Evolutionary conservation across 306 rosid genomes (phyloP).

Genomic region (Rosa lucieae): DNA sequence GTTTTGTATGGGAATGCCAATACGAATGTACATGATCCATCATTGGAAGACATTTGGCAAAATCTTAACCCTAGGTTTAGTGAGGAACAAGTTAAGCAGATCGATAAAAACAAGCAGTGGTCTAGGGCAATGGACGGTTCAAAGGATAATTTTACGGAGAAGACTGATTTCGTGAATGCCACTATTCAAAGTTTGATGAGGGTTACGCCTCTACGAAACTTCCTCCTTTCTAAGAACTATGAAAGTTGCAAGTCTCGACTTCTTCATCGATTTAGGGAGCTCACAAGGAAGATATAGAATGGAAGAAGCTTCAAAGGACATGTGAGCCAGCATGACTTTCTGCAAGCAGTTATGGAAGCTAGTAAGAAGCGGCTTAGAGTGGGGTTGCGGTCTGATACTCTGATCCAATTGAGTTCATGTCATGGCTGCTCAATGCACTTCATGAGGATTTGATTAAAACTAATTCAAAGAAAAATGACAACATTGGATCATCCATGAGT

Average conservation of each 20-base stretch:
- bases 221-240: slow-evolving; percentile 80
- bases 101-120: slow-evolving; percentile 89
- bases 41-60: slow-evolving; percentile 87
- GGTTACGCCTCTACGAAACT: slow-evolving; percentile 82
- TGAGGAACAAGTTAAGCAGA: slow-evolving; percentile 68
- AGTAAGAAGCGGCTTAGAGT: slow-evolving; percentile 80
- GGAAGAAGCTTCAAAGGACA: slow-evolving; percentile 92
- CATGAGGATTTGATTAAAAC: slow-evolving; percentile 52
- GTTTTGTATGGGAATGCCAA: too few species aligned
- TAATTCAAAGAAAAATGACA: slow-evolving; percentile 53
- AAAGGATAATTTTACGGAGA: slow-evolving; percentile 76
- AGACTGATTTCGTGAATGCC: slow-evolving; percentile 93
- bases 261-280: slow-evolving; percentile 88
- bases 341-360: slow-evolving; percentile 95
- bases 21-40: too few species aligned
- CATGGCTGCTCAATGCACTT: slow-evolving; percentile 91
- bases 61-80: slow-evolving; percentile 83
- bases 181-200: slow-evolving; percentile 90
- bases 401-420: slow-evolving; percentile 92
- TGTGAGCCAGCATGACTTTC: slow-evolving; percentile 93
- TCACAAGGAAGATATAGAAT: slow-evolving; percentile 96
- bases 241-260: slow-evolving; percentile 75
- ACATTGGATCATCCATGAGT: slow-evolving; percentile 66
- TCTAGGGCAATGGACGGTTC: slow-evolving; percentile 96
- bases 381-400: slow-evolving; percentile 82